Percentiles rank a stretch among this genome's conserved stretches.
Evolutionary conservation across 1,284 basidiomycete species (phyloP).

Genomic region (Puccinia horiana): DNA sequence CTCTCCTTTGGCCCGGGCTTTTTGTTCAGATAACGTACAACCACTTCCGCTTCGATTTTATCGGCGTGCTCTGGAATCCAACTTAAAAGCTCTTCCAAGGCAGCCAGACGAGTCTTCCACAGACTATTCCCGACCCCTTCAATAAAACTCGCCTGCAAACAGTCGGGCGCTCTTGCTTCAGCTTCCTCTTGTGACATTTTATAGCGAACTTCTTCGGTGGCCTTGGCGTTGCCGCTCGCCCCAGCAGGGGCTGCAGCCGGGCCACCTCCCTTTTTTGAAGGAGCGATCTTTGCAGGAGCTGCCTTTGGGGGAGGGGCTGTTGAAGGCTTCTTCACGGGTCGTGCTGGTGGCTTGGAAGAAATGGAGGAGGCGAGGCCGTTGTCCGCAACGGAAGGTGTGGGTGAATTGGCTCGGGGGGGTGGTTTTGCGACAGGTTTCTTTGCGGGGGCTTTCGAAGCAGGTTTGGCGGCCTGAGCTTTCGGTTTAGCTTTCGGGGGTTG

Average conservation of each 20-base stretch:
- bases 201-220: constrained; percentile 69
- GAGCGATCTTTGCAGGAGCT: constrained; percentile 59
- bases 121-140: constrained; percentile 77
- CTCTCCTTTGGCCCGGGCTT: constrained; percentile 93
- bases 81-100: constrained; percentile 77
- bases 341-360: constrained; percentile 59
- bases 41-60: constrained; percentile 79
- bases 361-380: constrained; percentile 17
- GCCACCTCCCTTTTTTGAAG: constrained; percentile 61
- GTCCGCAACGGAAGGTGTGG: constrained; percentile 6
- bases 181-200: constrained; percentile 90
- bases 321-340: constrained; percentile 62
- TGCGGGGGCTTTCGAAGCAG: constrained; percentile 52
- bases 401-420: constrained; percentile 5
- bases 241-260: constrained; percentile 64
- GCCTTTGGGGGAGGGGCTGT: constrained; percentile 59
- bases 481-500: constrained; percentile 68
- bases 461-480: constrained; percentile 49
- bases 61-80: constrained; percentile 76
- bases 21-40: constrained; percentile 86
- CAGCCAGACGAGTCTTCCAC: constrained; percentile 90
- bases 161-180: constrained; percentile 72
- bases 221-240: constrained; percentile 63
- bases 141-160: constrained; percentile 73
- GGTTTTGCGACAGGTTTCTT: constrained; percentile 35